phyloP scores from a whole-genome alignment of 2,329 filamentous ascomycete genomes.

The Mariannaea elegans region DNA sequence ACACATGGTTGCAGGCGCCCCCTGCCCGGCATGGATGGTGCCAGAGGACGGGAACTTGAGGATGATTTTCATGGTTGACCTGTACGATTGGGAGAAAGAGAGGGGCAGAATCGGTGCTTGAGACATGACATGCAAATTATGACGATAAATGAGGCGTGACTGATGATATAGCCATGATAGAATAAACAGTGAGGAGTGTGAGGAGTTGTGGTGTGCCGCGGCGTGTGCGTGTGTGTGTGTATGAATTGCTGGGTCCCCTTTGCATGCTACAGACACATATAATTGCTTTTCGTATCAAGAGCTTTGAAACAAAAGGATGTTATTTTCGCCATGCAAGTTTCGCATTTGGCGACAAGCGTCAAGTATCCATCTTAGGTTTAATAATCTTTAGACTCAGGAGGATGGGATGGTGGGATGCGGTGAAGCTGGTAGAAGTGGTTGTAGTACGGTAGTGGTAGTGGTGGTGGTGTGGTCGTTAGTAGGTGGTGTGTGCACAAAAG shows the following conservation, averaged over 20 bases:
- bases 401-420: constrained; percentile 3
- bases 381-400: too few relatives aligned
- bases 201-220: too few relatives aligned
- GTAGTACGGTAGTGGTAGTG: not conserved
- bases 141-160: constrained; percentile 5
- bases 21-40: not conserved
- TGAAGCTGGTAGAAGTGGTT: constrained; percentile 3
- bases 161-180: constrained; percentile 3
- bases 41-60: constrained; percentile 12
- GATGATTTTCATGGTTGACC: not conserved
- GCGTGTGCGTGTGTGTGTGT: too few relatives aligned
- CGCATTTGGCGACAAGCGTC: not conserved
- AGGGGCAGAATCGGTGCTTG: not conserved
- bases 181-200: constrained; percentile 15
- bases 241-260: too few relatives aligned
- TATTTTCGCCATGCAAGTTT: constrained; percentile 1
- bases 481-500: too few relatives aligned
- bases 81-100: not conserved
- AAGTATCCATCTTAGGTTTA: too few relatives aligned
- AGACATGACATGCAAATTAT: not conserved
- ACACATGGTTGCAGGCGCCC: constrained; percentile 20
- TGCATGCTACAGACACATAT: too few relatives aligned
- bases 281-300: not conserved
- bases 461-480: not conserved
- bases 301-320: not conserved